A percentile compares a stretch with the other conserved stretches of the same genome.
phyloP scores from a whole-genome alignment of 371 early-diverging fungal species.

The Mortierella sp. region DNA sequence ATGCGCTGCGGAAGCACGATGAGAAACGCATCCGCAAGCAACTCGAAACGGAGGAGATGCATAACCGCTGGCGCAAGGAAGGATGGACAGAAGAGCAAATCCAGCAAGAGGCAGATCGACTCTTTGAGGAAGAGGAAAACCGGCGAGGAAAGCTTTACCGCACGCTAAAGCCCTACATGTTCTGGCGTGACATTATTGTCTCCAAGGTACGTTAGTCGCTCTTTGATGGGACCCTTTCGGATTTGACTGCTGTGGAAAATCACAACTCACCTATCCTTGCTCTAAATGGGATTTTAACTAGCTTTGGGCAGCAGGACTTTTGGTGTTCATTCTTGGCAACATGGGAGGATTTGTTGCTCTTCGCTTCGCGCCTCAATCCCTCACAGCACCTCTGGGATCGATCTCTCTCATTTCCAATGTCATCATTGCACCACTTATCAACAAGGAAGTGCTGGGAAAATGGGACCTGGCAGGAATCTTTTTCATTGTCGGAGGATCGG shows the following conservation, averaged over 20 bases:
- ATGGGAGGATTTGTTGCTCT: constrained; percentile 81
- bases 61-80: constrained; percentile 31
- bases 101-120: constrained; percentile 33
- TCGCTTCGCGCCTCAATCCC: constrained; percentile 88
- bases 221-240: not conserved
- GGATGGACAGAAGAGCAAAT: constrained; percentile 46
- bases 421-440: constrained; percentile 86
- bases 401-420: constrained; percentile 86
- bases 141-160: constrained; percentile 32
- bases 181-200: constrained; percentile 40
- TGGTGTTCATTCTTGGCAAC: constrained; percentile 79
- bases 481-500: constrained; percentile 83
- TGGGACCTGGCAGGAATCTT: constrained; percentile 79
- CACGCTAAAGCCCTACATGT: constrained; percentile 43
- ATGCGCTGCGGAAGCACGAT: constrained; percentile 72
- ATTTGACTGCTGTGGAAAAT: not conserved
- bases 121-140: constrained; percentile 42
- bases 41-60: constrained; percentile 39
- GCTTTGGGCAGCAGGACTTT: constrained; percentile 73
- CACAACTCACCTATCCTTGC: too few relatives aligned
- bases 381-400: constrained; percentile 85
- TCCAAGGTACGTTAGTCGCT: constrained; percentile 38
- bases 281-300: too few relatives aligned
- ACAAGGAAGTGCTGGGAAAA: constrained; percentile 72
- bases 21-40: constrained; percentile 53